Conservation (phyloP, 163 green algal genomes). For the Botryococcus braunii region DNA sequence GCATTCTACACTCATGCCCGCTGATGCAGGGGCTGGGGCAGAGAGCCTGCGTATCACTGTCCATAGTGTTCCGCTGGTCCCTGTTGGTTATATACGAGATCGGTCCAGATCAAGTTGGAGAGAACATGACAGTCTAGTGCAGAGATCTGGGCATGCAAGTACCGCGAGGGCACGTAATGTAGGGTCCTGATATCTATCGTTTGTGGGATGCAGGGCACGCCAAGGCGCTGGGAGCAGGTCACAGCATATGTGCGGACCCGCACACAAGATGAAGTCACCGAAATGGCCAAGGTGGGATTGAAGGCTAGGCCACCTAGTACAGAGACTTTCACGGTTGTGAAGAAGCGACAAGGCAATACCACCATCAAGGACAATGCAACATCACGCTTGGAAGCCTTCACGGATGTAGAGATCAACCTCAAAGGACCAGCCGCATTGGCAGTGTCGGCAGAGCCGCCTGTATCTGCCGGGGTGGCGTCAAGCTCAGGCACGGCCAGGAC, state of each 20-base stretch:
- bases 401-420: slow-evolving; percentile 59
- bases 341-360: slow-evolving; percentile 53
- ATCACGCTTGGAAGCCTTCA: slow-evolving; percentile 53
- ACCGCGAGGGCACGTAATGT: no score
- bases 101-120: no score
- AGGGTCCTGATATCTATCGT: no score
- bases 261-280: slow-evolving; percentile 75
- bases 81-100: no score
- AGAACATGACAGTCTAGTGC: no score
- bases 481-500: no score
- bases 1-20: no score
- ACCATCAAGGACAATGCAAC: slow-evolving; percentile 40
- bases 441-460: background rate
- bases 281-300: slow-evolving; percentile 73
- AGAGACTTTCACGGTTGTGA: slow-evolving; percentile 27
- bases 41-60: no score
- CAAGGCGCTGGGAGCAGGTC: slow-evolving; percentile 61
- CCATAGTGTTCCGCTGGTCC: no score
- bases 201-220: slow-evolving; percentile 43
- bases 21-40: no score
- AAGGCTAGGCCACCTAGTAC: slow-evolving; percentile 19
- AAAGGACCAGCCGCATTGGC: slow-evolving; percentile 3
- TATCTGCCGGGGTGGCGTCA: no score
- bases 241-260: slow-evolving; percentile 68
- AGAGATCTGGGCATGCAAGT: no score